Conservation (phyloP, 768 basidiomycete species). For the Coprinopsis strossmayeri region DNA sequence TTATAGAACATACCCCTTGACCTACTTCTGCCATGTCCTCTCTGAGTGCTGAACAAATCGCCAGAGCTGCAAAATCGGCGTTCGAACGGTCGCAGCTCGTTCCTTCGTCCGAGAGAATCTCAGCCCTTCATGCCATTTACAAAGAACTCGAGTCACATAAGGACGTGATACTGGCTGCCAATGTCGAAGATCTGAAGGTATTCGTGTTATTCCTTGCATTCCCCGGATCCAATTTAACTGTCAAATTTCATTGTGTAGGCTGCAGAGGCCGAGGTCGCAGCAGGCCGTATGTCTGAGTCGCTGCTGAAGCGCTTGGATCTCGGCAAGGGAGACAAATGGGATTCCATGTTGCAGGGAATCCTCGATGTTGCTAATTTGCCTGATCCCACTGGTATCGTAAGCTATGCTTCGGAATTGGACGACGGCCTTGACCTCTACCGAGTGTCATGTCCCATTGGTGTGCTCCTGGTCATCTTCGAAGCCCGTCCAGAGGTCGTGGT, state of each 20-base stretch:
- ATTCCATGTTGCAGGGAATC: constrained; percentile 88
- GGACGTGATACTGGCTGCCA: constrained; percentile 70
- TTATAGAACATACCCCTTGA: no score
- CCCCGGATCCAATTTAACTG: no score
- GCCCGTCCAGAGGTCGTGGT: constrained; percentile 96
- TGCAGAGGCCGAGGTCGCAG: constrained; percentile 69
- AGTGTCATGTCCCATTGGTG: constrained; percentile 94
- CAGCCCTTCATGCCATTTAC: constrained; percentile 66
- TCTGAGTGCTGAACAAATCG: constrained; percentile 43
- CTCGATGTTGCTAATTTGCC: constrained; percentile 79
- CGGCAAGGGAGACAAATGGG: constrained; percentile 80
- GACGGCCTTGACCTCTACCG: constrained; percentile 85
- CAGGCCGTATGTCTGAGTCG: constrained; percentile 78
- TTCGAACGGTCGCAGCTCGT: constrained; percentile 87
- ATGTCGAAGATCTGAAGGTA: constrained; percentile 75
- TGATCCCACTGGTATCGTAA: constrained; percentile 80
- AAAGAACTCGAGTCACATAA: constrained; percentile 59
- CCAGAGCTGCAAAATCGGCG: constrained; percentile 71
- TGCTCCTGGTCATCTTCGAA: constrained; percentile 94
- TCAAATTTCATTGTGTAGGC: no score
- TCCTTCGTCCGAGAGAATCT: constrained; percentile 55
- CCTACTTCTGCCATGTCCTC: constrained; percentile 18
- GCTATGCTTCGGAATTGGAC: constrained; percentile 88
- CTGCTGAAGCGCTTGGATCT: constrained; percentile 85
- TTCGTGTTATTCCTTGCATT: no score